phyloP scores from a whole-genome alignment of 192 early-diverging fungal genomes.

The Phlyctochytrium bullatum region DNA sequence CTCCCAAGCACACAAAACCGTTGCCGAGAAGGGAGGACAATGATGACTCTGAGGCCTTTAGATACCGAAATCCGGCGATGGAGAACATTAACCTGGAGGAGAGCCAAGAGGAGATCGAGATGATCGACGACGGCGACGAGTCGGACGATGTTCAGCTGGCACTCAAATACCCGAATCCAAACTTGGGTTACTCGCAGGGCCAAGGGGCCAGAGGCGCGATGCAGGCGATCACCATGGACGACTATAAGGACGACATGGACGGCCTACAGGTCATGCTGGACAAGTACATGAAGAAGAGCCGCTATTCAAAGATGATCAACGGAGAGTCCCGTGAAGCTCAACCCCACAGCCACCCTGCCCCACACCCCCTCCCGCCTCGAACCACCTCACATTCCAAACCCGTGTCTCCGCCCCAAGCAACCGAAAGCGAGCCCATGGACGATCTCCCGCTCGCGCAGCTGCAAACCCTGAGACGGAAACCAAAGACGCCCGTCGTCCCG shows the following conservation, averaged over 20 bases:
- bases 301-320: constrained; percentile 4
- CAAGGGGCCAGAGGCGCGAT: neutral
- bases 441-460: neutral
- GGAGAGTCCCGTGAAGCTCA: neutral
- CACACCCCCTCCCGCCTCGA: neutral
- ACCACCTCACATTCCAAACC: neutral
- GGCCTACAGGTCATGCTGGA: neutral
- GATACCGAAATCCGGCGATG: too few relatives aligned
- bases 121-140: neutral
- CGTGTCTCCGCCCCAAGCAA: neutral
- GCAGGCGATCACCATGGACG: constrained; percentile 1
- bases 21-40: neutral
- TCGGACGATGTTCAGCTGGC: neutral
- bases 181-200: too few relatives aligned
- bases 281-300: constrained; percentile 2
- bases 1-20: constrained; percentile 1
- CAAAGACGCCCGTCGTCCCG: neutral
- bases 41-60: too few relatives aligned
- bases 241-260: constrained; percentile 3
- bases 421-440: constrained; percentile 5
- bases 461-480: neutral
- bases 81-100: too few relatives aligned
- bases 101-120: neutral
- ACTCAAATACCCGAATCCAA: neutral
- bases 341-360: neutral